A percentile compares a stretch with the other conserved stretches of the same genome.
These are phyloP conservation scores for Calonectria hongkongensis DNA, from an alignment of 2,329 filamentous ascomycete genomes.

Conservation along the genomic window DNA sequence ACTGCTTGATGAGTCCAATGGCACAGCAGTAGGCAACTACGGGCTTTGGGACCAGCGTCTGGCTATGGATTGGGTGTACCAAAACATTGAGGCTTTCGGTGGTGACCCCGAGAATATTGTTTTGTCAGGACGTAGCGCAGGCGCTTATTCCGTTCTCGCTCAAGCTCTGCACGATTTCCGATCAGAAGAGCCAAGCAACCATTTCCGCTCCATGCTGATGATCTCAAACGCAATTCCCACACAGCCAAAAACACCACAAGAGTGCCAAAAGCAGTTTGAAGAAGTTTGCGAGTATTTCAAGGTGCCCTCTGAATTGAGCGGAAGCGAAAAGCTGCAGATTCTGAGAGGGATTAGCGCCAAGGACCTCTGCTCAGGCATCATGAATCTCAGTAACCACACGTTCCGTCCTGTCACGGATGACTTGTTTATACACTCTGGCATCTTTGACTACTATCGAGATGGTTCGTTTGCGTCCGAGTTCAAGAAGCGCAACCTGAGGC, in stretches of 20 bases:
- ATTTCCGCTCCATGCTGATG: constrained; percentile 36
- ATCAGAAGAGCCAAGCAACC: background rate
- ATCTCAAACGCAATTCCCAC: constrained; percentile 42
- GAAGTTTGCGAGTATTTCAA: constrained; percentile 38
- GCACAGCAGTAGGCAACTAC: constrained; percentile 37
- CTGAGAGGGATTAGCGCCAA: constrained; percentile 28
- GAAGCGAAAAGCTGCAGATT: constrained; percentile 12
- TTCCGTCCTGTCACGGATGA: constrained; percentile 41
- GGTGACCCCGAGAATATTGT: constrained; percentile 36
- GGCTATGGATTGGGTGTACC: constrained; percentile 39
- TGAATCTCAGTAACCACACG: constrained; percentile 38
- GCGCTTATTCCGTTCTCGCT: constrained; percentile 39
- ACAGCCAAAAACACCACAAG: constrained; percentile 32
- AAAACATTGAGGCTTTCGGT: constrained; percentile 36
- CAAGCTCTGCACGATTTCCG: constrained; percentile 38
- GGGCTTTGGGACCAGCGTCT: constrained; percentile 41
- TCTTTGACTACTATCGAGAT: constrained; percentile 33
- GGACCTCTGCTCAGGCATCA: constrained; percentile 34
- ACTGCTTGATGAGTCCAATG: constrained; percentile 20
- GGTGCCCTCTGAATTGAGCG: background rate
- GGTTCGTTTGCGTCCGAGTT: constrained; percentile 45
- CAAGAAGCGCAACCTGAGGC: constrained; percentile 27
- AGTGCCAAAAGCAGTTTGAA: constrained; percentile 36
- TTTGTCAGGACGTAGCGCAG: constrained; percentile 38
- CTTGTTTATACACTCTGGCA: constrained; percentile 36